Evolutionary conservation across 805 yeast species (phyloP).

Genomic region (Metschnikowia lachancei): DNA sequence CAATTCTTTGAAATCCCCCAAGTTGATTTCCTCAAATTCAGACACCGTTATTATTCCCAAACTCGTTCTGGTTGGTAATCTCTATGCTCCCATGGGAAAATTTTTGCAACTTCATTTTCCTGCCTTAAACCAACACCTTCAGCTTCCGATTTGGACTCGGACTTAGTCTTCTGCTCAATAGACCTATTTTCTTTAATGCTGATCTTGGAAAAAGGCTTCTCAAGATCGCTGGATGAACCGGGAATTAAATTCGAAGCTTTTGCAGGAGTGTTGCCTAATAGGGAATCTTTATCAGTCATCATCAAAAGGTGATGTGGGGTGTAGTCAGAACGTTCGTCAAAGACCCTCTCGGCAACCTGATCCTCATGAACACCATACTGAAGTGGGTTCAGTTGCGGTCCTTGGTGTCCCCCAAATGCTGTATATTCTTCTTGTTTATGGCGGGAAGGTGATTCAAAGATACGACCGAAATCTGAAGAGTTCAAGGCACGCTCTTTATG

Average conservation of each 20-base stretch:
- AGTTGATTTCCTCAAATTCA: no score
- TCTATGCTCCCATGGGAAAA: constrained; percentile 41
- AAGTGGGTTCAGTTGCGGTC: not conserved
- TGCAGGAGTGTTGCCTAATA: not conserved
- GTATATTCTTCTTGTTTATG: not conserved
- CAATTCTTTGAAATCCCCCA: no score
- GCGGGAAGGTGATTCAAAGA: not conserved
- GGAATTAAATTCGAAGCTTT: no score
- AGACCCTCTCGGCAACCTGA: constrained; percentile 31
- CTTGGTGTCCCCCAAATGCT: not conserved
- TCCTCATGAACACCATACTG: constrained; percentile 15
- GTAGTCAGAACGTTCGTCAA: constrained; percentile 29
- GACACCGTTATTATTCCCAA: constrained; percentile 11
- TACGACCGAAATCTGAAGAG: not conserved
- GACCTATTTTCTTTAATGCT: not conserved
- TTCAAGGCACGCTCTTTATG: constrained; percentile 1
- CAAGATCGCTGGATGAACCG: not conserved
- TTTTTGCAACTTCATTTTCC: constrained; percentile 1
- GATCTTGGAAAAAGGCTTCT: not conserved
- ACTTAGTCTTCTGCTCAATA: not conserved
- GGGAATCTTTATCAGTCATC: constrained; percentile 1
- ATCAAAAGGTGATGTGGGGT: constrained; percentile 27
- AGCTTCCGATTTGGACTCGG: not conserved
- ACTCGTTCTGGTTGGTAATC: constrained; percentile 8
- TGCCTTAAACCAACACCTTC: no score